Evolutionary conservation across 768 basidiomycete genomes (phyloP).

Genomic region (Cantharellus anzutake): DNA sequence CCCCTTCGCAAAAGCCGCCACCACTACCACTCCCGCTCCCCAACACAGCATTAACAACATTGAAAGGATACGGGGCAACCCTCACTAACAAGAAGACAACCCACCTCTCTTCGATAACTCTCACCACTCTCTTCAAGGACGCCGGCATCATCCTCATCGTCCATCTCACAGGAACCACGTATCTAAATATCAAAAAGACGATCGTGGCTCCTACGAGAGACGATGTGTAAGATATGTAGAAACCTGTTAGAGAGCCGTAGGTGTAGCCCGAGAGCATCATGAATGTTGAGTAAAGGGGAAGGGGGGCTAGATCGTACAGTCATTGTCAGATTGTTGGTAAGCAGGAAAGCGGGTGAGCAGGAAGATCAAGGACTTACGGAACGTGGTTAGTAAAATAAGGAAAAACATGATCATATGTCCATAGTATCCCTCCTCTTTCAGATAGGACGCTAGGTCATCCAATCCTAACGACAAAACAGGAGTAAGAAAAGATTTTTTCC

Average conservation of each 20-base stretch:
- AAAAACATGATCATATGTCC: constrained; percentile 65
- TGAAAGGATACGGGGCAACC: constrained; percentile 23
- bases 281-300: constrained; percentile 85
- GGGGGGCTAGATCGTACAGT: constrained; percentile 38
- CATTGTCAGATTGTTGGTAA: constrained; percentile 10
- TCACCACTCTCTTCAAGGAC: constrained; percentile 61
- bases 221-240: constrained; percentile 70
- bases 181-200: constrained; percentile 68
- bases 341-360: not conserved
- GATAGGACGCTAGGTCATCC: constrained; percentile 62
- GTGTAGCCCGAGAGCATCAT: constrained; percentile 87
- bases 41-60: constrained; percentile 88
- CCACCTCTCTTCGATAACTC: constrained; percentile 74
- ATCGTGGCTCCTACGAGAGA: constrained; percentile 68
- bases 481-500: not conserved
- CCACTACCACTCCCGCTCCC: constrained; percentile 51
- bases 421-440: constrained; percentile 47
- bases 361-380: constrained; percentile 37
- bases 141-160: constrained; percentile 50
- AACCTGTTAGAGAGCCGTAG: constrained; percentile 55
- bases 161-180: constrained; percentile 35
- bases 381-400: constrained; percentile 72
- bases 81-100: constrained; percentile 81
- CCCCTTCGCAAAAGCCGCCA: constrained; percentile 8
- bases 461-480: constrained; percentile 31